Evolutionary conservation across 2,329 filamentous ascomycete genomes (phyloP), one percentile per base, ranked within the genome.

Genomic region (Orbilia blumenaviensis): DNA sequence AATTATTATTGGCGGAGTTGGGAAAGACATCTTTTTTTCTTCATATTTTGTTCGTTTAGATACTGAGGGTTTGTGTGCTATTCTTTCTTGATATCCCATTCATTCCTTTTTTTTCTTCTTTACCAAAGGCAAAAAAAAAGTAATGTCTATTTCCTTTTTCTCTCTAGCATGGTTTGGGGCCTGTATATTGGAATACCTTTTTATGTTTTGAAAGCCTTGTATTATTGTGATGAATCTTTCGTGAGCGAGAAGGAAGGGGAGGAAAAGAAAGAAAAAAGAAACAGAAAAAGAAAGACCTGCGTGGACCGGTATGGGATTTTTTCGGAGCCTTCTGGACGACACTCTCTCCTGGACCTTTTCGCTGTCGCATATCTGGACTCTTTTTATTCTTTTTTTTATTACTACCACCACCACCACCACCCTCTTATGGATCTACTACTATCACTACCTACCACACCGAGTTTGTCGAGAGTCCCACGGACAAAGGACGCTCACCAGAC

Each of bases 291-390:
- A 2, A 27, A 14, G 58, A 63, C 69, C 69, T 64, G 69, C 69
- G 69, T 74, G 69, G 69, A 74, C 69, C 69, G 69, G 69, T 64
- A 61, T 48, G 58, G 62, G 69, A 66, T 44, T 8, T 44, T 41
- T 8, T n/a, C 10, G 12, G 23, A 54, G 23, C 10, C 9, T 54
- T 23, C 36, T 29, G 58, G 41, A 46, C 58, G 32, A 23, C n/a
- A 16, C 23, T 16, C 32, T 29, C 29, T 34, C 36, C 44, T 38
- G 50, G 38, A 42, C n/a, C 23, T 56, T 46, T 50, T n/a, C 8
- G n/a, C 44, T 41, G 9, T 46, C 46, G n/a, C n/a, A n/a, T 46
- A 50, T 29, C 46, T 50, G 46, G 46, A 50, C 50, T 50, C 56
- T 42, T 64, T 0, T 3, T 7, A 46, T n/a, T 25, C 29, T 25